Conservation (phyloP, 371 early-diverging fungal species). For the Thermomucor indicae-seudaticae region DNA sequence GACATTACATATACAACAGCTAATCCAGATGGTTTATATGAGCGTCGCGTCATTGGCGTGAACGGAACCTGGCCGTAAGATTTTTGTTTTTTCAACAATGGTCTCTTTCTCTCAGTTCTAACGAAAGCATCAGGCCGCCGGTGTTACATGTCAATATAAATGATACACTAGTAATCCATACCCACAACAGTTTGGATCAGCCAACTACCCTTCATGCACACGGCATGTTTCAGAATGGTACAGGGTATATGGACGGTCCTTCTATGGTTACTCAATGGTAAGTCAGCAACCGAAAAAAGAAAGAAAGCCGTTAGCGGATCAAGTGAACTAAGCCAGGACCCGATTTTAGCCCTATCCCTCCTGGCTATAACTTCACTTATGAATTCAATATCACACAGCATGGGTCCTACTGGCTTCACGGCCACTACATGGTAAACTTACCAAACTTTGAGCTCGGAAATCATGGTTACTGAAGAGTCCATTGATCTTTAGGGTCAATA, state of each 20-base stretch:
- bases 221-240: constrained; percentile 63
- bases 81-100: not conserved
- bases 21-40: constrained; percentile 62
- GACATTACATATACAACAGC: constrained; percentile 61
- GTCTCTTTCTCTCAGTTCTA: not conserved
- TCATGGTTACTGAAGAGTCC: no score
- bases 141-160: constrained; percentile 37
- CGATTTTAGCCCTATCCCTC: constrained; percentile 21
- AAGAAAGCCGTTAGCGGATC: not conserved
- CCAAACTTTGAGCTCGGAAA: no score
- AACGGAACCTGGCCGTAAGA: constrained; percentile 71
- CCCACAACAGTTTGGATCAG: constrained; percentile 57
- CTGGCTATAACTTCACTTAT: constrained; percentile 59
- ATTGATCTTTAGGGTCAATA: constrained; percentile 71
- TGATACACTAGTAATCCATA: constrained; percentile 60
- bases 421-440: constrained; percentile 51
- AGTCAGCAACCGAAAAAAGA: not conserved
- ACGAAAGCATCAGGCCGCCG: constrained; percentile 28
- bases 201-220: constrained; percentile 66
- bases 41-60: constrained; percentile 69
- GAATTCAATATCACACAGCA: constrained; percentile 57
- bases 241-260: constrained; percentile 62
- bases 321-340: no score
- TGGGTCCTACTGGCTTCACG: constrained; percentile 80
- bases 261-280: constrained; percentile 59